Evolutionary conservation across 1,284 basidiomycete species (phyloP).

Genomic region (Takashimella tepidaria): DNA sequence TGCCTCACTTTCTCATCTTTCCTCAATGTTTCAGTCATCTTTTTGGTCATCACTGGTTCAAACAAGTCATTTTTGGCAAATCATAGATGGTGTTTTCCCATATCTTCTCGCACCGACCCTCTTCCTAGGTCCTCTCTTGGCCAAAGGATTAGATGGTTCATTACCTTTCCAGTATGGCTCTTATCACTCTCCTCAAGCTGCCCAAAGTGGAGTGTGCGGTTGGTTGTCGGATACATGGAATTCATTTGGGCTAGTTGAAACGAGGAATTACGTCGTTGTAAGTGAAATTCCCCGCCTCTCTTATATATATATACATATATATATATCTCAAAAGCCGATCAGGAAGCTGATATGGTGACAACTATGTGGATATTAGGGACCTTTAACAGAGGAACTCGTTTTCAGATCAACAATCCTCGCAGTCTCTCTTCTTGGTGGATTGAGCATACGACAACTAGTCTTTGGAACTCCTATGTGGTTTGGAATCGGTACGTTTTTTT

Average conservation of each 20-base stretch:
- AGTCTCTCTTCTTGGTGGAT: conserved; percentile 64
- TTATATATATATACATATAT: no score
- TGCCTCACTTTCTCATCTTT: conserved; percentile 20
- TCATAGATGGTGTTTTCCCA: no score
- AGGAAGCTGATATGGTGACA: no score
- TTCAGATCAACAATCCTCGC: conserved; percentile 81
- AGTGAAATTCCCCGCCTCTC: no score
- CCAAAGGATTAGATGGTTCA: conserved; percentile 53
- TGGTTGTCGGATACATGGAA: conserved; percentile 10
- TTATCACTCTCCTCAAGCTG: no score
- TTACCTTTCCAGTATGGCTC: conserved; percentile 58
- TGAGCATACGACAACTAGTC: conserved; percentile 58
- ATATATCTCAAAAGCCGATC: no score
- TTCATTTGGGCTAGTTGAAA: conserved; percentile 30
- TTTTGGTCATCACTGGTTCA: no score
- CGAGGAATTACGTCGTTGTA: conserved; percentile 75
- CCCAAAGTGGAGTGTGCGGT: no score
- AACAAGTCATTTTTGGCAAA: no score
- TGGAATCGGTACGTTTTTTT: conserved; percentile 62
- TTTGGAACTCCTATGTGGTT: conserved; percentile 81
- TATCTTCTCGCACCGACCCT: conserved; percentile 69
- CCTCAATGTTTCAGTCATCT: conserved; percentile 12
- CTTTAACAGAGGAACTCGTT: conserved; percentile 86
- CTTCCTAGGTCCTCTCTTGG: conserved; percentile 79
- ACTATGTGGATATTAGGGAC: no score